Conservation (phyloP, 2,329 filamentous ascomycete genomes). For the Claviceps sp. region DNA sequence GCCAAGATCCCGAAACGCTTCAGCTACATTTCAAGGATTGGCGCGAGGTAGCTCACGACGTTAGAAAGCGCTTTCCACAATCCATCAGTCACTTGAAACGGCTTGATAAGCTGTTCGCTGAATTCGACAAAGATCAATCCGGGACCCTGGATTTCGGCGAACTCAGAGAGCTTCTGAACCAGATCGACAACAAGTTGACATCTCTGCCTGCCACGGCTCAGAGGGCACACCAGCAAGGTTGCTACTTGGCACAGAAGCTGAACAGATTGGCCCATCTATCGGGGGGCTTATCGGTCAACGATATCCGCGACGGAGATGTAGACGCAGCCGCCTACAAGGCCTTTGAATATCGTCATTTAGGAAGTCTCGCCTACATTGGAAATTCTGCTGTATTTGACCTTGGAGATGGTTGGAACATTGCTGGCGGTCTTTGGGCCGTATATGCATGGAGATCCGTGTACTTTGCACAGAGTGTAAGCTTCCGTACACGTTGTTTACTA, state of each 20-base stretch:
- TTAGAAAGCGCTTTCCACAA: conserved; percentile 84
- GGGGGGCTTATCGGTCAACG: conserved; percentile 63
- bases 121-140: conserved; percentile 86
- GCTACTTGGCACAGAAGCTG: conserved; percentile 86
- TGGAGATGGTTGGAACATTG: conserved; percentile 59
- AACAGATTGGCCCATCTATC: conserved; percentile 74
- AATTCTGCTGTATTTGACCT: conserved; percentile 95
- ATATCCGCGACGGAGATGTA: conserved; percentile 75
- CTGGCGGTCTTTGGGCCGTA: conserved; percentile 79
- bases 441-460: conserved; percentile 96
- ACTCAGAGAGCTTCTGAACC: conserved; percentile 70
- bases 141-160: conserved; percentile 92
- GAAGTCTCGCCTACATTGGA: conserved; percentile 85
- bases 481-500: conserved; percentile 74
- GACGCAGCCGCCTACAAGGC: conserved; percentile 89
- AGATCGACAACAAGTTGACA: conserved; percentile 92
- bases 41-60: conserved; percentile 68
- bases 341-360: conserved; percentile 87
- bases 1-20: conserved; percentile 78
- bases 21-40: conserved; percentile 80
- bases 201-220: conserved; percentile 91
- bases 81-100: conserved; percentile 75
- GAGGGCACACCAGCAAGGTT: conserved; percentile 87
- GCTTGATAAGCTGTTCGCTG: conserved; percentile 77
- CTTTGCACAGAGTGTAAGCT: conserved; percentile 92